phyloP scores from a whole-genome alignment of 345 rosid species.

The Gossypium rotundifolium region DNA sequence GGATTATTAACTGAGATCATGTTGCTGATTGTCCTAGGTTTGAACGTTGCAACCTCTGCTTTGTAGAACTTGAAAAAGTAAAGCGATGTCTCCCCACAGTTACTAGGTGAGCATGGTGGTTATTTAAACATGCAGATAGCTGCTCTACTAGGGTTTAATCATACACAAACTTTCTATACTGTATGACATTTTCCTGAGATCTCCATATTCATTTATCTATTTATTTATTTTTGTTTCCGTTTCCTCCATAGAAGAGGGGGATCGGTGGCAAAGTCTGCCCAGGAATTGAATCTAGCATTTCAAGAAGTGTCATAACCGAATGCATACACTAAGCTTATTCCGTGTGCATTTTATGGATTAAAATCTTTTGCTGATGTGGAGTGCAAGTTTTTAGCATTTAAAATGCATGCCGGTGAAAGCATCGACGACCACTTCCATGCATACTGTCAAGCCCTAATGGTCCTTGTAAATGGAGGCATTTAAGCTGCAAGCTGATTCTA shows the following conservation, averaged over 20 bases:
- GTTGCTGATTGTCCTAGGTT: slow-evolving; percentile 35
- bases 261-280: slow-evolving; percentile 72
- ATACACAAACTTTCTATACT: slow-evolving; percentile 4
- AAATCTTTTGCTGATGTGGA: not conserved
- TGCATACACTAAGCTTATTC: slow-evolving; percentile 10
- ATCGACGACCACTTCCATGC: not conserved
- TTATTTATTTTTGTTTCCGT: not conserved
- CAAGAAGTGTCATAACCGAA: slow-evolving; percentile 58
- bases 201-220: not conserved
- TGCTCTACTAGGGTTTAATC: not conserved
- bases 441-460: slow-evolving; percentile 5
- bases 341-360: slow-evolving; percentile 13
- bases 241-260: slow-evolving; percentile 68
- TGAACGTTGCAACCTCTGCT: slow-evolving; percentile 82
- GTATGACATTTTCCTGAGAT: not conserved
- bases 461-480: slow-evolving; percentile 30
- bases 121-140: not conserved
- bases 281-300: slow-evolving; percentile 78
- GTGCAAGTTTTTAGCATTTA: not conserved
- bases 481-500: slow-evolving; percentile 21
- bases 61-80: slow-evolving; percentile 82
- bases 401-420: not conserved
- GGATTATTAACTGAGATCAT: not conserved
- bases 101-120: slow-evolving; percentile 33
- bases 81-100: slow-evolving; percentile 56